Evolutionary conservation across 257 asterid genomes (phyloP).

Genomic region (Scutellaria barbata): DNA sequence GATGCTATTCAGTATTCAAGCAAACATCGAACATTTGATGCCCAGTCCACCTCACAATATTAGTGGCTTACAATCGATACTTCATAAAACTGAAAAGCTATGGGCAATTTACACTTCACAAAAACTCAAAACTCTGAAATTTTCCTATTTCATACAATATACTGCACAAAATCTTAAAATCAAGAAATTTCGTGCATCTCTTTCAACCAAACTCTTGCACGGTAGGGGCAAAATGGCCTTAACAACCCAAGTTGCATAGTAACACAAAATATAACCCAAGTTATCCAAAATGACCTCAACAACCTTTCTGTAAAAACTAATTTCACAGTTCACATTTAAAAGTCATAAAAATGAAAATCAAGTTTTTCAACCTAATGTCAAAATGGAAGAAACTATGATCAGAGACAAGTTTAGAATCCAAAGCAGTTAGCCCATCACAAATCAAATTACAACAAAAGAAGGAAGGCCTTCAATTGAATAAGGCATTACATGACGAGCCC

Average conservation of each 20-base stretch:
- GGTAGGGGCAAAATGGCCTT: not conserved
- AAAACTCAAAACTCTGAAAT: not conserved
- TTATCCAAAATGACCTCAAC: not conserved
- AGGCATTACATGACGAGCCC: conserved; percentile 2
- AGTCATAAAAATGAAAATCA: not conserved
- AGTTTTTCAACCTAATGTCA: conserved; percentile 2
- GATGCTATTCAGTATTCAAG: conserved; percentile 4
- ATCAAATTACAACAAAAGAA: not conserved
- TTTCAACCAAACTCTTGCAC: not conserved
- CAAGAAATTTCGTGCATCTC: not conserved
- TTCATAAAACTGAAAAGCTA: not conserved
- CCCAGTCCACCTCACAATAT: conserved; percentile 6
- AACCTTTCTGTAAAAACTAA: not conserved
- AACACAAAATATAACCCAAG: not conserved
- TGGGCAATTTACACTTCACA: not conserved
- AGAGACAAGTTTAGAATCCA: not conserved
- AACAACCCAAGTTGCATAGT: conserved; percentile 3
- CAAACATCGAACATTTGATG: not conserved
- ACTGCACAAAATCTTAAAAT: not conserved
- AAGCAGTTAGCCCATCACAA: conserved; percentile 10
- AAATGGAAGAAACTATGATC: not conserved
- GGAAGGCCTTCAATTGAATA: not conserved
- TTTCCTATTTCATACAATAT: not conserved
- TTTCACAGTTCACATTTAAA: conserved; percentile 22
- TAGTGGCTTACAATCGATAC: not conserved